Evolutionary conservation across 2,329 filamentous ascomycete genomes (phyloP).

Genomic region (Chaetomiaceae sp.): DNA sequence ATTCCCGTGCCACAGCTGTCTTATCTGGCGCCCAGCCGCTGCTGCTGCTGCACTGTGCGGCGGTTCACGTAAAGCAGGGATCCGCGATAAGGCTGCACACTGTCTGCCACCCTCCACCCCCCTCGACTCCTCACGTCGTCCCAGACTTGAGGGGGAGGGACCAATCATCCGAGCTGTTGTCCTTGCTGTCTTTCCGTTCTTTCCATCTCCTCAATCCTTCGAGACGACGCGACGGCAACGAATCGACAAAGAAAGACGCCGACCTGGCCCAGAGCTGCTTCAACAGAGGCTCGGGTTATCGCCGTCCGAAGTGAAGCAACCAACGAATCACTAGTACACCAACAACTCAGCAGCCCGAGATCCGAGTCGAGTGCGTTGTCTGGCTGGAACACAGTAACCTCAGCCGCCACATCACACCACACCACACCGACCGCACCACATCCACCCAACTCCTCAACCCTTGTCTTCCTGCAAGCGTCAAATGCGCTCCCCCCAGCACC

Average conservation of each 20-base stretch:
- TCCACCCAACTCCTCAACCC: background rate
- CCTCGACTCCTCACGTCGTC: background rate
- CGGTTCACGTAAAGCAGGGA: conserved; percentile 19
- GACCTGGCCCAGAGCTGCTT: conserved; percentile 9
- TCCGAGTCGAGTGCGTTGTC: too few species aligned
- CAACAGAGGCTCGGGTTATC: too few species aligned
- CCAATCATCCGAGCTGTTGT: background rate
- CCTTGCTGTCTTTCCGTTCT: background rate
- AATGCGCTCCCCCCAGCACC: background rate
- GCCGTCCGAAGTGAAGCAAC: too few species aligned
- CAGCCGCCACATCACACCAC: too few species aligned
- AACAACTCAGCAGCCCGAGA: too few species aligned
- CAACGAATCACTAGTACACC: too few species aligned
- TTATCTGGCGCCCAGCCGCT: conserved; percentile 22
- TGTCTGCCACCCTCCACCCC: conserved; percentile 6
- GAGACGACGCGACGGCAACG: background rate
- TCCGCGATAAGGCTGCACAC: conserved; percentile 23
- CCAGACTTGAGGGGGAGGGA: background rate
- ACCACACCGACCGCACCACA: too few species aligned
- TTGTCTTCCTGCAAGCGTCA: background rate
- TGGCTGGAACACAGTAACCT: too few species aligned
- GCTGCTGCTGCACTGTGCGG: conserved; percentile 7
- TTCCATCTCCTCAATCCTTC: background rate
- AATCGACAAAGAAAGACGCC: background rate
- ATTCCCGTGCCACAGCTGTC: conserved; percentile 19